These are phyloP conservation scores for Apiospora sp. DNA, from an alignment of 2,329 filamentous ascomycete species.

Conservation along the genomic window DNA sequence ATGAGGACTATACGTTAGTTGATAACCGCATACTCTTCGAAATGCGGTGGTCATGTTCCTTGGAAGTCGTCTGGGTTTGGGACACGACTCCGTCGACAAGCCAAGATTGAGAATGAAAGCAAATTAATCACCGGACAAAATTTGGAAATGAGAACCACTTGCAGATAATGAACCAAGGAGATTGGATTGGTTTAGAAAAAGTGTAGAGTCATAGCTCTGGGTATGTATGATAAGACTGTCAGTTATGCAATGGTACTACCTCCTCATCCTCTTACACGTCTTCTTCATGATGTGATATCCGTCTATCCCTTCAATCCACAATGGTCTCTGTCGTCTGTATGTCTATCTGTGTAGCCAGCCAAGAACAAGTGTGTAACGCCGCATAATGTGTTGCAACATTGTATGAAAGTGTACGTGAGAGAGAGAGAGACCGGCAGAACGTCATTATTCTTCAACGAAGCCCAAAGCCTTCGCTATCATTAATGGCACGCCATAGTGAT, in stretches of 20 bases:
- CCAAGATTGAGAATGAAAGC: background rate
- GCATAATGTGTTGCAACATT: background rate
- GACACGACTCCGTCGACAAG: background rate
- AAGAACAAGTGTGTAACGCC: background rate
- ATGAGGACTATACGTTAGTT: background rate
- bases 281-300: background rate
- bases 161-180: background rate
- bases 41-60: background rate
- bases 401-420: background rate
- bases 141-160: background rate
- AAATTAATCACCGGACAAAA: background rate
- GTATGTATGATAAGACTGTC: constrained; percentile 18
- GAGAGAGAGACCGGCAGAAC: background rate
- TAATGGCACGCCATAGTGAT: constrained; percentile 85
- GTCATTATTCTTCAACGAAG: constrained; percentile 66
- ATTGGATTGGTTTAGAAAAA: constrained; percentile 5
- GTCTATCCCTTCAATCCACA: background rate
- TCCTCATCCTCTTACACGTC: background rate
- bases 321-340: background rate
- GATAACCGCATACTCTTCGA: background rate
- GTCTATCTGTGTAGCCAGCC: constrained; percentile 1
- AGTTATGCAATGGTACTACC: constrained; percentile 2
- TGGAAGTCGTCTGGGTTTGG: background rate
- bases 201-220: constrained; percentile 13
- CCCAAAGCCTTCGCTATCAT: constrained; percentile 91